phyloP scores from a whole-genome alignment of 768 basidiomycete species.

The Tylopilus intermedius region DNA sequence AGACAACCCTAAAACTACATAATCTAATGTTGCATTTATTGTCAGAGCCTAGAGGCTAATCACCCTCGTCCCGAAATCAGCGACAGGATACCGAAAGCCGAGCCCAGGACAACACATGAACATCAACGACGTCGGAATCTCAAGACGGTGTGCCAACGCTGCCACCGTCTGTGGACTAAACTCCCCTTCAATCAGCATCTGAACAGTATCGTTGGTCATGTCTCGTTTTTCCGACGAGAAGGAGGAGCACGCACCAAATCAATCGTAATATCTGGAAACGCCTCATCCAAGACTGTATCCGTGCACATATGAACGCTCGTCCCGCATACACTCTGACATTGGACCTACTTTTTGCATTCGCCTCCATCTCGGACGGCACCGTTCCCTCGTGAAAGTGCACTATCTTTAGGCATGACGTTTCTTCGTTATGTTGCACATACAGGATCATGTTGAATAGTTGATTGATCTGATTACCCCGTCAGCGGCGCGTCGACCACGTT shows the following conservation, averaged over 20 bases:
- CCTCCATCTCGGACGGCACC: constrained; percentile 67
- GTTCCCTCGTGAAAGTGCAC: constrained; percentile 59
- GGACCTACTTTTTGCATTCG: constrained; percentile 57
- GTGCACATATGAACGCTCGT: background rate
- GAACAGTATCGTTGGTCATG: background rate
- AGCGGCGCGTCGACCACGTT: background rate
- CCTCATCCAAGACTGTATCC: constrained; percentile 52
- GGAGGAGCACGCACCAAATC: constrained; percentile 41
- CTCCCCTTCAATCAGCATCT: constrained; percentile 43
- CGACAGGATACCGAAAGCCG: constrained; percentile 36
- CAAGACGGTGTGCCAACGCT: constrained; percentile 44
- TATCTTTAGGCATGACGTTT: constrained; percentile 64
- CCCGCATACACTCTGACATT: background rate
- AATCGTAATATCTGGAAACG: constrained; percentile 60
- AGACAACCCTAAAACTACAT: background rate
- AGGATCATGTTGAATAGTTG: constrained; percentile 58
- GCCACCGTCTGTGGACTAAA: constrained; percentile 46
- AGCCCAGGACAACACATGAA: constrained; percentile 59
- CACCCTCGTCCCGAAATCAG: constrained; percentile 51
- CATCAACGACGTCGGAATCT: constrained; percentile 52
- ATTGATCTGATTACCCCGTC: constrained; percentile 47
- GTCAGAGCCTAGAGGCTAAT: constrained; percentile 27
- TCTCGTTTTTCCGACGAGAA: background rate
- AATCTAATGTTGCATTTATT: too few species aligned
- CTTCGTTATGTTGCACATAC: constrained; percentile 65